A percentile compares a stretch with the other conserved stretches of the same genome.
Conservation (phyloP, 2,329 filamentous ascomycete species). For the Pyrenochaeta sp. region DNA sequence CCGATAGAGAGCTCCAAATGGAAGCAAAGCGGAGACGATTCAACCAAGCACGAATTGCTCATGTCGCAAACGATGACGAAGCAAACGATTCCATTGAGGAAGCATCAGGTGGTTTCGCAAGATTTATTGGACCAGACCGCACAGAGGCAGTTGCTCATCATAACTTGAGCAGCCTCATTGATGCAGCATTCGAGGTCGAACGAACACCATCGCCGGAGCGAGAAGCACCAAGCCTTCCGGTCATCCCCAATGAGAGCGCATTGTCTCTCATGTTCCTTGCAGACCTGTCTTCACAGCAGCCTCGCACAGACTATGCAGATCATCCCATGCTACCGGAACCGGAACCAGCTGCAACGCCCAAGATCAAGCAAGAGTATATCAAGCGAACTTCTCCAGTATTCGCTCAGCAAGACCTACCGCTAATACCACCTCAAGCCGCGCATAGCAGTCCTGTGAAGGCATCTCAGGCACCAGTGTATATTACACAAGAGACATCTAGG, state of each 20-base stretch:
- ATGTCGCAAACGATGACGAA: constrained; percentile 40
- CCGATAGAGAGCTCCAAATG: constrained; percentile 45
- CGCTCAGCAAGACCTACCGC: constrained; percentile 17
- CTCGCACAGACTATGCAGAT: constrained; percentile 11
- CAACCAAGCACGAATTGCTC: constrained; percentile 26
- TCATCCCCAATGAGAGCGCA: constrained; percentile 53
- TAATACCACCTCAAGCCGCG: constrained; percentile 25
- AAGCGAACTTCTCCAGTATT: constrained; percentile 27
- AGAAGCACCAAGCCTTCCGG: constrained; percentile 16
- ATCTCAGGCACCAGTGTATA: constrained; percentile 10
- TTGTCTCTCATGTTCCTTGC: constrained; percentile 50
- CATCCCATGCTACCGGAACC: constrained; percentile 13
- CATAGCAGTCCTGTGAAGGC: constrained; percentile 25
- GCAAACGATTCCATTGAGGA: constrained; percentile 41
- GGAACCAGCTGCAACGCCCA: constrained; percentile 16
- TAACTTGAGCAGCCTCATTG: constrained; percentile 44
- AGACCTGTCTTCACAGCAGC: constrained; percentile 38
- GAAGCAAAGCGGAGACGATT: constrained; percentile 35
- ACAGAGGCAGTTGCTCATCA: constrained; percentile 49
- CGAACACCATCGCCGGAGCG: constrained; percentile 30
- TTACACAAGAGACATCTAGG: constrained; percentile 7
- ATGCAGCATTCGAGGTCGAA: constrained; percentile 47
- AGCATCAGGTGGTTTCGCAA: constrained; percentile 47
- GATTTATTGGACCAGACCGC: constrained; percentile 51
- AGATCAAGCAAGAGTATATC: constrained; percentile 17